Conservation (phyloP, 768 basidiomycete genomes). For the Pluteus cervinus region DNA sequence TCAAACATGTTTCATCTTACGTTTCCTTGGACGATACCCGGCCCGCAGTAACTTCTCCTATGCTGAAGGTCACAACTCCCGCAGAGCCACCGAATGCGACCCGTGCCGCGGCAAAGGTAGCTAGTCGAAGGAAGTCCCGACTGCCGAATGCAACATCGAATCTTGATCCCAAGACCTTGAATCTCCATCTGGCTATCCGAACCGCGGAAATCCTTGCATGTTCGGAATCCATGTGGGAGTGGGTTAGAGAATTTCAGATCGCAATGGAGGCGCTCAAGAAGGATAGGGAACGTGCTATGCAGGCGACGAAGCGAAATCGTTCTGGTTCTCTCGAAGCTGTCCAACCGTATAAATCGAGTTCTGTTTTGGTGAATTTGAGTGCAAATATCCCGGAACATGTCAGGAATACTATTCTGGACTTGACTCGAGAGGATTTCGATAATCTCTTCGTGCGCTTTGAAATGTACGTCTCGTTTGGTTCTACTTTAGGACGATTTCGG, state of each 20-base stretch:
- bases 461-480: conserved; percentile 38
- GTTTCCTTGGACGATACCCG: conserved; percentile 41
- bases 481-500: background rate
- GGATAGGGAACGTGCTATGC: conserved; percentile 5
- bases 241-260: conserved; percentile 48
- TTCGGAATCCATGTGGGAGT: conserved; percentile 78
- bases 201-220: conserved; percentile 64
- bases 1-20: conserved; percentile 37
- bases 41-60: conserved; percentile 36
- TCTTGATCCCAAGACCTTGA: conserved; percentile 52
- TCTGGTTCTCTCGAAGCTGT: conserved; percentile 14
- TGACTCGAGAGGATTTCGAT: conserved; percentile 62
- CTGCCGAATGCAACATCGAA: conserved; percentile 51
- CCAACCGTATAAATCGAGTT: background rate
- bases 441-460: conserved; percentile 50
- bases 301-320: conserved; percentile 10
- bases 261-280: conserved; percentile 6
- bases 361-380: conserved; percentile 6
- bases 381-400: conserved; percentile 18
- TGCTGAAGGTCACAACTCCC: too few species aligned
- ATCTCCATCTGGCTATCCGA: conserved; percentile 57
- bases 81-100: too few species aligned
- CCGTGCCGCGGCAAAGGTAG: conserved; percentile 15
- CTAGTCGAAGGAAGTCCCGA: conserved; percentile 20
- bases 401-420: conserved; percentile 33